Percentiles rank a stretch among this genome's conserved stretches.
phyloP scores from a whole-genome alignment of 768 basidiomycete genomes.

The Suillus subalutaceus region DNA sequence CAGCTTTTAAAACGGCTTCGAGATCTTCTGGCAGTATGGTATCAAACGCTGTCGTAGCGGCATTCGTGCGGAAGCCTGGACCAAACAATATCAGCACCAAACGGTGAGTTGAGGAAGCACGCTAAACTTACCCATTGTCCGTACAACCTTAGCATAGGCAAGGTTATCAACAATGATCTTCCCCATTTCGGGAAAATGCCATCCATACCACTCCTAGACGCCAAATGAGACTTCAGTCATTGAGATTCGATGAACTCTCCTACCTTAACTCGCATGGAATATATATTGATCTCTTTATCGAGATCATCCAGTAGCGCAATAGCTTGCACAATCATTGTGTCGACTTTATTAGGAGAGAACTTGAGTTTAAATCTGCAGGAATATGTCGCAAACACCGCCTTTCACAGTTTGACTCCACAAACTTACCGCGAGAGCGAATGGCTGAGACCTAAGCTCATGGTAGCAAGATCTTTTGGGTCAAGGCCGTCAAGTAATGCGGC shows the following conservation, averaged over 20 bases:
- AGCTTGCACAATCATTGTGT: slow-evolving; percentile 99
- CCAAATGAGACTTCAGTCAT: slow-evolving; percentile 1
- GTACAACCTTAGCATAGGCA: slow-evolving; percentile 94
- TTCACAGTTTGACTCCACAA: slow-evolving; percentile 2
- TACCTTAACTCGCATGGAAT: slow-evolving; percentile 98
- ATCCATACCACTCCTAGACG: slow-evolving; percentile 97
- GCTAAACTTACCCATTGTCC: slow-evolving; percentile 74
- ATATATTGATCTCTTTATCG: slow-evolving; percentile 99
- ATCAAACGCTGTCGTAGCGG: slow-evolving; percentile 82
- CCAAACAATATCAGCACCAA: slow-evolving; percentile 6
- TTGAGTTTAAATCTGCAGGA: slow-evolving; percentile 90
- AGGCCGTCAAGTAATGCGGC: slow-evolving; percentile 85
- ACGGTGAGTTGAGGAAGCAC: not conserved
- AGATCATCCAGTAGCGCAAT: slow-evolving; percentile 97
- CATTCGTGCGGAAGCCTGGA: slow-evolving; percentile 93
- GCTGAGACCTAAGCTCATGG: slow-evolving; percentile 96
- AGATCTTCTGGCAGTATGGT: slow-evolving; percentile 95
- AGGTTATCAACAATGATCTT: slow-evolving; percentile 98
- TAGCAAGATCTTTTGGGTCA: slow-evolving; percentile 92
- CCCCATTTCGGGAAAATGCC: slow-evolving; percentile 99
- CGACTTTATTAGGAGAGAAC: slow-evolving; percentile 99
- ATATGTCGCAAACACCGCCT: slow-evolving; percentile 12
- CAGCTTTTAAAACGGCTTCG: slow-evolving; percentile 91
- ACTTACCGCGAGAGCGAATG: slow-evolving; percentile 92
- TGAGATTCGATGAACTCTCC: slow-evolving; percentile 17